Percentiles rank a stretch among this genome's conserved stretches.
Conservation (phyloP, 169 alveolate genomes). For the Cryptosporidium xiaoi region DNA sequence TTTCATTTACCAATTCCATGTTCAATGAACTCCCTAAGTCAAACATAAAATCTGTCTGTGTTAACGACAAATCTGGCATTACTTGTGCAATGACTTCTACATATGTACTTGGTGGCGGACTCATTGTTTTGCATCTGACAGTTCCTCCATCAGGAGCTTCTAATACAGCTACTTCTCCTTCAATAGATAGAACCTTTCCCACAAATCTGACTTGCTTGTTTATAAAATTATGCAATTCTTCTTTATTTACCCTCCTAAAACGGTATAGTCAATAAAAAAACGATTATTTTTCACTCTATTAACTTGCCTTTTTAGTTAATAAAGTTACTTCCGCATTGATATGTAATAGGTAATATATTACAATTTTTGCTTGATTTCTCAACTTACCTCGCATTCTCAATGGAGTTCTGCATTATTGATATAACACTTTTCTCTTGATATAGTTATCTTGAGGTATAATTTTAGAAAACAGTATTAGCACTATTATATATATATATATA, state of each 20-base stretch:
- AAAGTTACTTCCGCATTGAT: background rate
- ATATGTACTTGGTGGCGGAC: slow-evolving; percentile 72
- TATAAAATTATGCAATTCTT: slow-evolving; percentile 51
- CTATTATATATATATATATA: too few relatives aligned
- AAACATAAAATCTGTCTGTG: slow-evolving; percentile 70
- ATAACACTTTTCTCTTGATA: too few relatives aligned
- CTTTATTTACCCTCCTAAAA: slow-evolving; percentile 47
- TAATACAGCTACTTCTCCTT: slow-evolving; percentile 45
- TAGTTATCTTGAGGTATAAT: too few relatives aligned
- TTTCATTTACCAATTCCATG: slow-evolving; percentile 67
- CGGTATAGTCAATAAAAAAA: background rate
- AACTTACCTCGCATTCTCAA: slow-evolving; percentile 72
- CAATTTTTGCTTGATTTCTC: background rate
- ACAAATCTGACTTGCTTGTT: slow-evolving; percentile 70
- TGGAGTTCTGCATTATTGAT: slow-evolving; percentile 46
- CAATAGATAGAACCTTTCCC: slow-evolving; percentile 58
- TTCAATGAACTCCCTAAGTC: slow-evolving; percentile 65
- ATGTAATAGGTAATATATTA: background rate
- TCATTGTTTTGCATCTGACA: slow-evolving; percentile 50
- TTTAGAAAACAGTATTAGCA: too few relatives aligned
- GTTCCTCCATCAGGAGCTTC: slow-evolving; percentile 75
- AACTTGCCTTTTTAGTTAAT: background rate
- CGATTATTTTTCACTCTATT: background rate
- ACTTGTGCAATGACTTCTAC: slow-evolving; percentile 72
- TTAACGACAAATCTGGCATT: slow-evolving; percentile 57